These are phyloP conservation scores for Nidularia pulvinata DNA, from an alignment of 768 basidiomycete genomes.

Conservation along the genomic window DNA sequence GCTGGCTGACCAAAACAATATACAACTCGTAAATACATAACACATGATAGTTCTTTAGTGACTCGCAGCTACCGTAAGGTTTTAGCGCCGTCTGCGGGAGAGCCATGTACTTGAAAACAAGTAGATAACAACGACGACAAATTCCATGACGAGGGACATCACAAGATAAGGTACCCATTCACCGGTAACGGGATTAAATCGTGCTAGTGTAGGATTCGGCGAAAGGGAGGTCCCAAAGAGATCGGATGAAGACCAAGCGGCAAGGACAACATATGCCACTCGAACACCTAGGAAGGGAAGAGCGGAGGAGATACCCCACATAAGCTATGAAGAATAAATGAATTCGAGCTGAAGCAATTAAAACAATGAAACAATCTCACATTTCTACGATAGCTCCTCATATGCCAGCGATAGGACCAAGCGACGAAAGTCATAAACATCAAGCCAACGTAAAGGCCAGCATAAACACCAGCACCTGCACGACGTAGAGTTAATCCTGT, in stretches of 20 bases:
- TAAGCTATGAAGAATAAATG: slow-evolving; percentile 37
- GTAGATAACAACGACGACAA: slow-evolving; percentile 45
- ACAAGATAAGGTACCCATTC: slow-evolving; percentile 57
- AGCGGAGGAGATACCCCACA: slow-evolving; percentile 50
- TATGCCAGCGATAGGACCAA: slow-evolving; percentile 44
- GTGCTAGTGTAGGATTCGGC: slow-evolving; percentile 40
- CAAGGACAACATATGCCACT: slow-evolving; percentile 56
- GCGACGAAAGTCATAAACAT: slow-evolving; percentile 37
- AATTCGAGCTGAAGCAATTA: neutral
- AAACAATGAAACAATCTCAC: slow-evolving; percentile 24
- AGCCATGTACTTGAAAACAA: slow-evolving; percentile 44
- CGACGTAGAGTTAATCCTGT: slow-evolving; percentile 39
- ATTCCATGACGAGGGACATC: slow-evolving; percentile 65
- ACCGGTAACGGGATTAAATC: slow-evolving; percentile 58
- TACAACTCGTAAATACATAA: too few species aligned
- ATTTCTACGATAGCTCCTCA: slow-evolving; percentile 42
- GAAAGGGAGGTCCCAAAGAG: slow-evolving; percentile 34
- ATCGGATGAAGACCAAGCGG: slow-evolving; percentile 55
- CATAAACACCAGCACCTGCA: slow-evolving; percentile 40
- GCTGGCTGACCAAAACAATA: too few species aligned
- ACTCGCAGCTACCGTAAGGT: neutral
- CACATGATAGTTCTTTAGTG: neutral
- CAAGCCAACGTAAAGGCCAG: slow-evolving; percentile 35
- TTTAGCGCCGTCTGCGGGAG: slow-evolving; percentile 22
- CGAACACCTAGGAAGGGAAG: slow-evolving; percentile 62